Base-by-base conservation (phyloP, 768 basidiomycete species). In the Dentipellis sp. region DNA sequence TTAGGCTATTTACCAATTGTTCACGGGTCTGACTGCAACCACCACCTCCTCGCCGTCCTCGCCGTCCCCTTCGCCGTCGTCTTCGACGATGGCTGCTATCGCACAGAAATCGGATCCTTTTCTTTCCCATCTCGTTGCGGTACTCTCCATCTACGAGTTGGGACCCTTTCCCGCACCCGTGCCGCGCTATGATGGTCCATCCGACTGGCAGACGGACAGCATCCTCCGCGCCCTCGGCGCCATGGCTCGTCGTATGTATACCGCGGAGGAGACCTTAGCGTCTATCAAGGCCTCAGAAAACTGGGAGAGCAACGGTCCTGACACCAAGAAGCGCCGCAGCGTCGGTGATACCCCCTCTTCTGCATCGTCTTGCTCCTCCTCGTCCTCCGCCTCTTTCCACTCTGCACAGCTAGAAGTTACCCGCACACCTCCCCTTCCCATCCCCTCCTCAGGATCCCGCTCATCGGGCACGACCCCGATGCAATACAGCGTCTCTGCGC, bases 261-360 rank as follows among this genome's bases (percentile, higher is more conserved):
- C 61, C n/a, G 61, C 61, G 2, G 61, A 62, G 16, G 61, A 62
- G 21, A 60, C 59, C 4, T 56, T 62, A 12, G 61, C 59, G 6
- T 54, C 56, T 39, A 55, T 62, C 42, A 61, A 61, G 52, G 56
- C 61, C 2, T 62, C 59, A 12, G 55, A 60, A 11, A 57, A 40
- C 12, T 58, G 59, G 59, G 59, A 60, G 49, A 22, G 16, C 48
- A 47, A 61, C 16, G 59, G 61, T 23, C 61, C 53, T 19, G 59
- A 62, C 17, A 60, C 52, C 14, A 62, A 62, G 47, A 62, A 62
- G 14, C 59, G 61, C 10, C 61, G 61, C 50, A 62, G 61, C 53
- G 56, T 62, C 49, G 61, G 61, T 53, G 59, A 60, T 37, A 55
- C 51, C 42, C 59, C 59, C 11, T 17, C 34, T n/a, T 17, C 11